Evolutionary conservation across 1,139 yeast genomes (phyloP).

Genomic region (Kurtzmaniella quercitrusa): DNA sequence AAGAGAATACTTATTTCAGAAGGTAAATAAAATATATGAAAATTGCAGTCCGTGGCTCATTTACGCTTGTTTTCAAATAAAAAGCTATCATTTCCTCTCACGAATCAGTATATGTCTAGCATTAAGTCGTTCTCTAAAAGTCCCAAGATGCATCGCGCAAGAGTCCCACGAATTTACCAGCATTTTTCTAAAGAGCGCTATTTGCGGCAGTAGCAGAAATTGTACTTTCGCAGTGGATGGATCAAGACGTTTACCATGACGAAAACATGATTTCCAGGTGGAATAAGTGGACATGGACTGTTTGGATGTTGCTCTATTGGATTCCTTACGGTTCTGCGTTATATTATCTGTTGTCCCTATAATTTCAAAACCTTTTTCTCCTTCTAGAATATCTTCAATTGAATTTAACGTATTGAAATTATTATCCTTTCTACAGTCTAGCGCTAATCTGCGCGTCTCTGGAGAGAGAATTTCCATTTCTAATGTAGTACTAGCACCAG

Average conservation of each 20-base stretch:
- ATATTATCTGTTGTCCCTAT: too few relatives aligned
- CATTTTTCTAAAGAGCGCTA: neutral
- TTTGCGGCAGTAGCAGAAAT: neutral
- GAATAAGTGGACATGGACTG: neutral
- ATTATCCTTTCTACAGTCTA: neutral
- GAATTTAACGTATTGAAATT: neutral
- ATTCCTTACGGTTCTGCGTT: neutral
- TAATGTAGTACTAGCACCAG: neutral
- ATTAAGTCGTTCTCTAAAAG: neutral
- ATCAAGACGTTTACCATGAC: neutral
- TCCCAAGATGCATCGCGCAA: neutral
- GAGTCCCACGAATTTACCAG: conserved; percentile 1
- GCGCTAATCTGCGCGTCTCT: neutral
- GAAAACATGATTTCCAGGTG: neutral
- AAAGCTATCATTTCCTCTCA: neutral
- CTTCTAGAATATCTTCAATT: neutral
- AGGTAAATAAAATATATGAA: too few relatives aligned
- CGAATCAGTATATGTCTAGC: neutral
- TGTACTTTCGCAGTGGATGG: neutral
- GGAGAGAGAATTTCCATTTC: conserved; percentile 1
- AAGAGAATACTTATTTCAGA: too few relatives aligned
- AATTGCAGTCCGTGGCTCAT: too few relatives aligned
- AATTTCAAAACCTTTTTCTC: neutral
- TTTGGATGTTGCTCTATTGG: neutral
- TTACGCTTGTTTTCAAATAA: neutral